phyloP scores from a whole-genome alignment of 2,329 filamentous ascomycete species.

The Xylariaceae sp. region DNA sequence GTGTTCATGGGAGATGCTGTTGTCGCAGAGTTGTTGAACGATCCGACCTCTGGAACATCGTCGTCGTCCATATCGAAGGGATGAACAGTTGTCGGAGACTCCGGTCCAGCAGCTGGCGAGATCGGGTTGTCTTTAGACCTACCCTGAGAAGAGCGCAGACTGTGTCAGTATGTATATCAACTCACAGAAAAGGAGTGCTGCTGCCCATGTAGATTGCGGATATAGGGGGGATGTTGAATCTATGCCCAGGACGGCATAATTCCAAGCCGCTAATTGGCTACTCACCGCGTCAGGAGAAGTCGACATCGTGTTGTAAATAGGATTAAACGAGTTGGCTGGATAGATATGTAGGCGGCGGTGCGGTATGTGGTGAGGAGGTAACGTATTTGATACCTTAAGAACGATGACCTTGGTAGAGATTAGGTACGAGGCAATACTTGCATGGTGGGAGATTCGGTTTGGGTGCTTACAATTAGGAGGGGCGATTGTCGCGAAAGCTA shows the following conservation, averaged over 20 bases:
- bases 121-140: slow-evolving; percentile 42
- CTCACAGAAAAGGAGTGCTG: neutral
- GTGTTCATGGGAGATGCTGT: slow-evolving; percentile 24
- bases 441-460: neutral
- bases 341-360: slow-evolving; percentile 6
- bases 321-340: neutral
- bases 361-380: slow-evolving; percentile 1
- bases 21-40: slow-evolving; percentile 41
- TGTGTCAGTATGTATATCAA: slow-evolving; percentile 15
- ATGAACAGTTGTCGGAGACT: slow-evolving; percentile 61
- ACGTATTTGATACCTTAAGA: neutral
- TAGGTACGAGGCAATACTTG: neutral
- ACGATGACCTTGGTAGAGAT: slow-evolving; percentile 11
- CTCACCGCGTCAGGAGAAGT: slow-evolving; percentile 32
- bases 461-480: slow-evolving; percentile 13
- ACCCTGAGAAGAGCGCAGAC: slow-evolving; percentile 7
- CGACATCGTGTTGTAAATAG: slow-evolving; percentile 26
- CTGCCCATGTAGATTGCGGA: neutral
- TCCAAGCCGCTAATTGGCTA: slow-evolving; percentile 18
- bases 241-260: slow-evolving; percentile 15
- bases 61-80: slow-evolving; percentile 67
- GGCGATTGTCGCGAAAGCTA: slow-evolving; percentile 7
- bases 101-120: slow-evolving; percentile 40
- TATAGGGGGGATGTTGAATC: slow-evolving; percentile 4
- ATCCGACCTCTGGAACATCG: slow-evolving; percentile 57